Evolutionary conservation across 2,329 filamentous ascomycete species (phyloP).

Genomic region (Pezicula carpinea): DNA sequence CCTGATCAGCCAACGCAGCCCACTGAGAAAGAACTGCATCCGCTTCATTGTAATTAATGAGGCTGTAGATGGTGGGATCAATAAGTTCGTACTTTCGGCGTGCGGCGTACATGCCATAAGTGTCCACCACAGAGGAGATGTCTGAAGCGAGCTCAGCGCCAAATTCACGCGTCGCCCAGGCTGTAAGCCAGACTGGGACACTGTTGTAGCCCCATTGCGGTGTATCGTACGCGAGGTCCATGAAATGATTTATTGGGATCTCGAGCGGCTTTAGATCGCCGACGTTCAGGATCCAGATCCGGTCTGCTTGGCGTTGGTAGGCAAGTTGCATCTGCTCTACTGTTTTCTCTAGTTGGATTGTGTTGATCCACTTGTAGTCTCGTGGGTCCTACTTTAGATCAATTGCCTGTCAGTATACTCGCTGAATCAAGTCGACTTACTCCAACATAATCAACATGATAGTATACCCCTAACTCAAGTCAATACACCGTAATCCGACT

Average conservation of each 20-base stretch:
- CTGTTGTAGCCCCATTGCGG: conserved; percentile 50
- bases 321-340: conserved; percentile 59
- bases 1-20: conserved; percentile 45
- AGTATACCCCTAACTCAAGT: conserved; percentile 44
- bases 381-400: conserved; percentile 29
- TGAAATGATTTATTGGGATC: conserved; percentile 61
- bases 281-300: conserved; percentile 60
- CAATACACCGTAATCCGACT: background rate
- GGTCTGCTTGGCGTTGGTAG: conserved; percentile 46
- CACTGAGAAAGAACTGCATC: conserved; percentile 53
- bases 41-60: conserved; percentile 62
- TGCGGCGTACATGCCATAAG: conserved; percentile 52
- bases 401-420: background rate
- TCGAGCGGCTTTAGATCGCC: conserved; percentile 59
- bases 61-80: conserved; percentile 52
- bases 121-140: conserved; percentile 47
- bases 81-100: conserved; percentile 60
- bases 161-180: conserved; percentile 56
- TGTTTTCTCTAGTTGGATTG: conserved; percentile 59
- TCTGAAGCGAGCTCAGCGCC: conserved; percentile 39
- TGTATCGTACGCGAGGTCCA: conserved; percentile 64
- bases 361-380: conserved; percentile 59
- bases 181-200: conserved; percentile 49
- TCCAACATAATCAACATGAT: conserved; percentile 51
- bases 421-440: background rate